These are phyloP conservation scores for Metschnikowia kofuensis DNA, from an alignment of 805 yeast species.

Conservation along the genomic window DNA sequence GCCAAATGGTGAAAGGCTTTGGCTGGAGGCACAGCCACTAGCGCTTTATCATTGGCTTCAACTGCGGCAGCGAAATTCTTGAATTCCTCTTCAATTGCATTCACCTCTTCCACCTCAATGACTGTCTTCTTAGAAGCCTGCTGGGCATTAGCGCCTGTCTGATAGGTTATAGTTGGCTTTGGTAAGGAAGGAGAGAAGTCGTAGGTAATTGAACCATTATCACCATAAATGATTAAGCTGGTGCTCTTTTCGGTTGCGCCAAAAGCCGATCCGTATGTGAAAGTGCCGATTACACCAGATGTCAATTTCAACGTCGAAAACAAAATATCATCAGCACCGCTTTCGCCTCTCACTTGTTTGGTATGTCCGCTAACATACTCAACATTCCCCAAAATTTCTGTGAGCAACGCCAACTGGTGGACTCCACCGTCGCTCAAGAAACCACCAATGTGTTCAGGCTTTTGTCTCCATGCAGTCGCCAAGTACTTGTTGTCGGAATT, in stretches of 20 bases:
- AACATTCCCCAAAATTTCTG: constrained; percentile 76
- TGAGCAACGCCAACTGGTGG: constrained; percentile 85
- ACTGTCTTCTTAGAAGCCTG: constrained; percentile 51
- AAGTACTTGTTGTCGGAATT: constrained; percentile 57
- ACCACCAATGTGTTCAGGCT: constrained; percentile 93
- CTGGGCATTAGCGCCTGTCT: constrained; percentile 29
- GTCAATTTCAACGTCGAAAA: constrained; percentile 64
- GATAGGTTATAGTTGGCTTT: constrained; percentile 39
- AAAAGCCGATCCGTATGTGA: constrained; percentile 82
- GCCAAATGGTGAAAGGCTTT: constrained; percentile 92
- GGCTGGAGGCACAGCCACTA: constrained; percentile 62
- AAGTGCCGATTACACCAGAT: constrained; percentile 72
- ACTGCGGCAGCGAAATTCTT: constrained; percentile 58
- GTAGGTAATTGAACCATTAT: constrained; percentile 67
- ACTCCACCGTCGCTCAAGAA: constrained; percentile 94
- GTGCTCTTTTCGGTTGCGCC: constrained; percentile 76
- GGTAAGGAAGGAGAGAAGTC: constrained; percentile 55
- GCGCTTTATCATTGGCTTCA: constrained; percentile 53
- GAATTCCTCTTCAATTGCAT: constrained; percentile 46
- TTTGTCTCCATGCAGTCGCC: constrained; percentile 79
- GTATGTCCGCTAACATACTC: constrained; percentile 72
- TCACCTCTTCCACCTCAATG: constrained; percentile 43
- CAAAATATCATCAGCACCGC: constrained; percentile 81
- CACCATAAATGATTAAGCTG: constrained; percentile 71
- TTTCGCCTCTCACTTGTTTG: constrained; percentile 67